phyloP scores from a whole-genome alignment of 1,284 basidiomycete genomes.

The Cryptococcus deneoformans region DNA sequence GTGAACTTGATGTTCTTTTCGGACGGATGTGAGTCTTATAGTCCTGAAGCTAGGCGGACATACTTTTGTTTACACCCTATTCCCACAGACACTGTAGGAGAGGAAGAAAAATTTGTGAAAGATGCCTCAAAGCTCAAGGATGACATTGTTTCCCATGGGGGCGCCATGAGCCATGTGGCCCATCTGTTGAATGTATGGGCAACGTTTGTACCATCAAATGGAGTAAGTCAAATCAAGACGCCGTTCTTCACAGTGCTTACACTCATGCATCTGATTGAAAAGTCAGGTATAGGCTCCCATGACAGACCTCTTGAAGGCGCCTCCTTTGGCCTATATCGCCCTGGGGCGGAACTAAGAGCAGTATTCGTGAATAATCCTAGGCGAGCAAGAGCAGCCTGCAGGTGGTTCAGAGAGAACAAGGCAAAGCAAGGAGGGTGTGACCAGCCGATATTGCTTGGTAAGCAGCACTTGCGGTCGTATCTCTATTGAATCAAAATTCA shows the following conservation, averaged over 20 bases:
- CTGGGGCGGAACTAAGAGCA: conserved; percentile 71
- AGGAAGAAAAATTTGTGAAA: conserved; percentile 63
- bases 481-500: neutral
- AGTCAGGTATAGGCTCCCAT: conserved; percentile 73
- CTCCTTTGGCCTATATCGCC: conserved; percentile 71
- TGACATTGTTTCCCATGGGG: conserved; percentile 64
- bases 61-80: neutral
- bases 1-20: conserved; percentile 76
- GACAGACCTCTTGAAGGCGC: conserved; percentile 67
- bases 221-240: conserved; percentile 50
- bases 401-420: conserved; percentile 36
- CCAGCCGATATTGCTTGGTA: conserved; percentile 73
- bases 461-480: conserved; percentile 12
- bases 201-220: conserved; percentile 64
- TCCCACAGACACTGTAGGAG: conserved; percentile 58
- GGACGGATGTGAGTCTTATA: conserved; percentile 68
- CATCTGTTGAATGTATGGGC: conserved; percentile 80
- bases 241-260: neutral
- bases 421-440: conserved; percentile 58
- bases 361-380: conserved; percentile 69
- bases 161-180: conserved; percentile 71
- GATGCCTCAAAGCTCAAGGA: conserved; percentile 66
- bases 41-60: neutral
- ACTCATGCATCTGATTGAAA: conserved; percentile 2
- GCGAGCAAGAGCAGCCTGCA: conserved; percentile 66